Evolutionary conservation across 1,284 basidiomycete species (phyloP).

Genomic region (Ceratobasidium sp.): DNA sequence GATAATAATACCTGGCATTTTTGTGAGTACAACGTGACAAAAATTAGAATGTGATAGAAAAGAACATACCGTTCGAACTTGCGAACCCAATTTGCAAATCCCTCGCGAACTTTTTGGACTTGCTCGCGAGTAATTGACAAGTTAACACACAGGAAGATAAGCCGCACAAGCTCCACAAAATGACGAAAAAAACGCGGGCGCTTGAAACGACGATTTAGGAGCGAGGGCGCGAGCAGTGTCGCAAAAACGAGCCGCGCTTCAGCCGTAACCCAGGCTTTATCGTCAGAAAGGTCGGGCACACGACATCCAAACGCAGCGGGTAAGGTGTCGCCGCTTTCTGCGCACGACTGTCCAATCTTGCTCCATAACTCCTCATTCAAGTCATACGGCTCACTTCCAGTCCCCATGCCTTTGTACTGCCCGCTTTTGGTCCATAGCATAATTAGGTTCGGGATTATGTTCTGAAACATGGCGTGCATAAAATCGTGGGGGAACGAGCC

Average conservation of each 20-base stretch:
- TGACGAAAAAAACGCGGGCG: conserved; percentile 60
- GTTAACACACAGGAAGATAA: conserved; percentile 62
- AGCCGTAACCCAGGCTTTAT: conserved; percentile 56
- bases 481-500: conserved; percentile 49
- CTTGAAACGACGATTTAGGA: conserved; percentile 57
- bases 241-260: conserved; percentile 60
- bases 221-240: conserved; percentile 59
- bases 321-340: conserved; percentile 55
- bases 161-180: conserved; percentile 60
- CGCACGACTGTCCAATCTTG: conserved; percentile 59
- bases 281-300: conserved; percentile 58
- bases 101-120: conserved; percentile 55
- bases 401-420: not conserved
- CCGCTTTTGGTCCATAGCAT: conserved; percentile 33
- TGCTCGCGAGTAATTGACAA: conserved; percentile 59
- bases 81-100: conserved; percentile 61
- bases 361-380: conserved; percentile 57
- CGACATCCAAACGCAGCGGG: conserved; percentile 60
- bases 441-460: conserved; percentile 44
- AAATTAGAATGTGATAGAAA: not conserved
- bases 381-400: not conserved
- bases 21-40: not conserved
- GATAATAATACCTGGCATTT: conserved; percentile 60
- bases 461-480: conserved; percentile 49
- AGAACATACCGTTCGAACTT: conserved; percentile 61